These are phyloP conservation scores for Trametes cubensis DNA, from an alignment of 768 basidiomycete species.

Conservation along the genomic window DNA sequence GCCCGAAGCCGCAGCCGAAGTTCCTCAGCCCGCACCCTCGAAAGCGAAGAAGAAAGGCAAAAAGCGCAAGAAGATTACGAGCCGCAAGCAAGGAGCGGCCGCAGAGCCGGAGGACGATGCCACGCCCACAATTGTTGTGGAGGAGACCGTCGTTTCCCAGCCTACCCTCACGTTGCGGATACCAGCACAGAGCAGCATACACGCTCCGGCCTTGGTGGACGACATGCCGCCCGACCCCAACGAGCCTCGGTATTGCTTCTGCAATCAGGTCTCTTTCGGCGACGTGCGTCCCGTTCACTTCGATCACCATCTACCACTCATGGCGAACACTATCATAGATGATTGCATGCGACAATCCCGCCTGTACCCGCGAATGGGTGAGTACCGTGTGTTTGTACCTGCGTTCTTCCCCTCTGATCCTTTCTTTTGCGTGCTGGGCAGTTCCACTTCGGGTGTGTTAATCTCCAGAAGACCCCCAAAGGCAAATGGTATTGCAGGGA, in stretches of 20 bases:
- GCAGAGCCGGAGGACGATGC: not conserved
- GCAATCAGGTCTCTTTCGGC: slow-evolving; percentile 78
- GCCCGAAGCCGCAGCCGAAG: not conserved
- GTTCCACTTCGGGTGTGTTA: slow-evolving; percentile 77
- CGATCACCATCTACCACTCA: too few species aligned
- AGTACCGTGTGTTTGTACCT: slow-evolving; percentile 32
- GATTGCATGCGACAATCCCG: slow-evolving; percentile 80
- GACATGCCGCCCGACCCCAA: slow-evolving; percentile 31
- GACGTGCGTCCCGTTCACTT: slow-evolving; percentile 50
- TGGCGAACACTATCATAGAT: slow-evolving; percentile 50
- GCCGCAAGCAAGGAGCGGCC: not conserved
- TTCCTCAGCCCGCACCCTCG: slow-evolving; percentile 21
- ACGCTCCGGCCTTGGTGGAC: slow-evolving; percentile 7
- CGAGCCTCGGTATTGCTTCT: slow-evolving; percentile 78
- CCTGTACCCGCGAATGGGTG: slow-evolving; percentile 84
- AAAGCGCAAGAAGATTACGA: slow-evolving; percentile 10
- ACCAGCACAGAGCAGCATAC: slow-evolving; percentile 34
- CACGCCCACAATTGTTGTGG: not conserved
- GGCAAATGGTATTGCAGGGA: slow-evolving; percentile 74
- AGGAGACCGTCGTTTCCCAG: not conserved
- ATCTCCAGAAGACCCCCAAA: slow-evolving; percentile 58
- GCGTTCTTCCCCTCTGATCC: not conserved
- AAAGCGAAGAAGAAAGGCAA: slow-evolving; percentile 32
- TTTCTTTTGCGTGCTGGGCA: slow-evolving; percentile 32
- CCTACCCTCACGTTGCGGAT: slow-evolving; percentile 40